Base-by-base conservation (phyloP, 345 rosid genomes). In the Garcia nutans region DNA sequence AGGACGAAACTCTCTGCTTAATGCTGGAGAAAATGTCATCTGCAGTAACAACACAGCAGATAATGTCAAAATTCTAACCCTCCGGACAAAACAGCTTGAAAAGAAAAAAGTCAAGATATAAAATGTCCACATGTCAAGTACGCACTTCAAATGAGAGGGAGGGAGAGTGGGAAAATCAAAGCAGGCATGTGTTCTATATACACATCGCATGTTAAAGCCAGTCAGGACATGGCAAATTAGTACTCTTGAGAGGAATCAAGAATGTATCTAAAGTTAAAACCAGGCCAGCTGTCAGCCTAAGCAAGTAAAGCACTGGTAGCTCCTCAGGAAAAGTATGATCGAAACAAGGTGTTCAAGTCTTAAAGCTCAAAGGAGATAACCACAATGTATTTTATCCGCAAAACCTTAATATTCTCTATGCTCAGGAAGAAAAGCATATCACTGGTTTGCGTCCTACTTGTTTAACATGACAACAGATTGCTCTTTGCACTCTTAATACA, bases 1-100 rank as follows among this genome's bases (percentile, higher is more conserved):
- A 69, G 99, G 98, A 54, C 94, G 91, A 82, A 93, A 91, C 85
- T 95, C 99, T 83, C 99, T 88, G 85, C 99, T 93, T 78, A 95
- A 83, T 24, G 97, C 99, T 52, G 99, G 99, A 74, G 88, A 81
- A 85, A 95, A 95, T 52, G 75, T 80, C 70, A 85, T 78, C 99
- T 93, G 87, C 65, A 84, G 73, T 72, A 67, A 66, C 42, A 52
- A 74, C 49, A 65, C 26, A 70, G 56, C 16, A 45, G 24, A 28
- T 3, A 77, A 73, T 20, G 79, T 44, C 41, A 28, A 42, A 55
- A 28, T 47, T 23, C 37, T 20, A 2, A 19, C n/a, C 26, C 37
- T 33, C 23, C 28, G n/a, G 12, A 10, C 8, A 61, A 6, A 55
- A 49, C 58, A 57, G 22, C 42, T 22, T 10, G 23, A 20, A 24